Conservation (phyloP, 2,329 filamentous ascomycete genomes). For the Beauveria varroae region DNA sequence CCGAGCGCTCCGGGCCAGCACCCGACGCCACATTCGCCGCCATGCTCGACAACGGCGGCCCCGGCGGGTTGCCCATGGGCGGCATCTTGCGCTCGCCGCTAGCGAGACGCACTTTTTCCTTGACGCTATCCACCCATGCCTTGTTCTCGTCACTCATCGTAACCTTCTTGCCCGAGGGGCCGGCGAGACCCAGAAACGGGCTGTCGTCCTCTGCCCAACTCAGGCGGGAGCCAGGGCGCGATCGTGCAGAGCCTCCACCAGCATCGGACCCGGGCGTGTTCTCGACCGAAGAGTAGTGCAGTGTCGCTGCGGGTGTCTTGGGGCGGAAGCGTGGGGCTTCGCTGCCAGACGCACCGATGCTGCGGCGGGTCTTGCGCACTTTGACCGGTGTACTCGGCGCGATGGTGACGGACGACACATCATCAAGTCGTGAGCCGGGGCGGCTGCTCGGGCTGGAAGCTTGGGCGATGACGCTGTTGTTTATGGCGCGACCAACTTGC, state of each 20-base stretch:
- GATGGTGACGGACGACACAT: constrained; percentile 23
- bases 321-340: constrained; percentile 28
- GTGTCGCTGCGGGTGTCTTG: constrained; percentile 35
- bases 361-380: constrained; percentile 47
- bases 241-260: constrained; percentile 29
- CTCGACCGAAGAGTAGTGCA: constrained; percentile 33
- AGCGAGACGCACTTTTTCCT: constrained; percentile 67
- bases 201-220: constrained; percentile 54
- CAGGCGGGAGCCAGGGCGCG: constrained; percentile 44
- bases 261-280: constrained; percentile 37
- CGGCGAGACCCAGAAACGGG: constrained; percentile 59
- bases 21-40: background rate
- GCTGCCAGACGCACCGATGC: constrained; percentile 28
- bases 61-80: constrained; percentile 19
- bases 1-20: background rate
- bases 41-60: background rate
- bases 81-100: constrained; percentile 46
- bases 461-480: constrained; percentile 21
- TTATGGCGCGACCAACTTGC: constrained; percentile 14
- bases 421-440: constrained; percentile 25
- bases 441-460: constrained; percentile 36
- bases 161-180: constrained; percentile 57
- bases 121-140: constrained; percentile 77
- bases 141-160: constrained; percentile 65
- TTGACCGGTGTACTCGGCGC: constrained; percentile 41